phyloP scores from a whole-genome alignment of 805 yeast species.

The Myxozyma mucilagina region DNA sequence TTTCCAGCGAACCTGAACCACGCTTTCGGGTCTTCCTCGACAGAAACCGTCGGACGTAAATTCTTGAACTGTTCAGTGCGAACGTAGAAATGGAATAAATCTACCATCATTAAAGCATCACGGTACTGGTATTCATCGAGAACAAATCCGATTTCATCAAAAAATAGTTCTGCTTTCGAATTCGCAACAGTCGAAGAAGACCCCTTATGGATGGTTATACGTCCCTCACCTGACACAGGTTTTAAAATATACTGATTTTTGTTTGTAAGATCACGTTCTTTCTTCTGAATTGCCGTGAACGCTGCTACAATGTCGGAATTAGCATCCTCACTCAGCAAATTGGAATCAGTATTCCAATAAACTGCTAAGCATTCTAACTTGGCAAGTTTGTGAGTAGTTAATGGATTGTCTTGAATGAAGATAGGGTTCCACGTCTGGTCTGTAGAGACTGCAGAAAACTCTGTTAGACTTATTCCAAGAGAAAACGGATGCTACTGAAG shows the following conservation, averaged over 20 bases:
- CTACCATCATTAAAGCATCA: slow-evolving; percentile 76
- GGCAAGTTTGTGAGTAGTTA: slow-evolving; percentile 61
- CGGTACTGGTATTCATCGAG: slow-evolving; percentile 83
- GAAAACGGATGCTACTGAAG: slow-evolving; percentile 60
- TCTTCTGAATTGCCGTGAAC: slow-evolving; percentile 12
- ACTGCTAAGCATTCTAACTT: slow-evolving; percentile 65
- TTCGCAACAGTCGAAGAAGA: slow-evolving; percentile 65
- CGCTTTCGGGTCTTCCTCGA: slow-evolving; percentile 62
- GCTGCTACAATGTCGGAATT: slow-evolving; percentile 11
- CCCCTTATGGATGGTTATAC: slow-evolving; percentile 76
- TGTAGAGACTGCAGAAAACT: slow-evolving; percentile 88
- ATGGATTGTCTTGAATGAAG: slow-evolving; percentile 70
- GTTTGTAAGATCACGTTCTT: slow-evolving; percentile 11
- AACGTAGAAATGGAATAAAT: slow-evolving; percentile 74
- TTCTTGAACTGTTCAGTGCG: slow-evolving; percentile 74
- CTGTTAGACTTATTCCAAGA: slow-evolving; percentile 77
- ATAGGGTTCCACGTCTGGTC: slow-evolving; percentile 82
- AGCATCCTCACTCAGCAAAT: slow-evolving; percentile 44
- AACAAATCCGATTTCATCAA: slow-evolving; percentile 86
- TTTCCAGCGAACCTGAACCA: slow-evolving; percentile 84
- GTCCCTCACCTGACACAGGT: slow-evolving; percentile 90
- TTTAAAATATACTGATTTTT: slow-evolving; percentile 54
- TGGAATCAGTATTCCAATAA: slow-evolving; percentile 78
- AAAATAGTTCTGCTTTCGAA: slow-evolving; percentile 69
- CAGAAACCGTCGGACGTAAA: slow-evolving; percentile 59